A percentile compares a stretch with the other conserved stretches of the same genome.
These are phyloP conservation scores for Raphanus sativus DNA, from an alignment of 345 rosid species.

Conservation along the genomic window DNA sequence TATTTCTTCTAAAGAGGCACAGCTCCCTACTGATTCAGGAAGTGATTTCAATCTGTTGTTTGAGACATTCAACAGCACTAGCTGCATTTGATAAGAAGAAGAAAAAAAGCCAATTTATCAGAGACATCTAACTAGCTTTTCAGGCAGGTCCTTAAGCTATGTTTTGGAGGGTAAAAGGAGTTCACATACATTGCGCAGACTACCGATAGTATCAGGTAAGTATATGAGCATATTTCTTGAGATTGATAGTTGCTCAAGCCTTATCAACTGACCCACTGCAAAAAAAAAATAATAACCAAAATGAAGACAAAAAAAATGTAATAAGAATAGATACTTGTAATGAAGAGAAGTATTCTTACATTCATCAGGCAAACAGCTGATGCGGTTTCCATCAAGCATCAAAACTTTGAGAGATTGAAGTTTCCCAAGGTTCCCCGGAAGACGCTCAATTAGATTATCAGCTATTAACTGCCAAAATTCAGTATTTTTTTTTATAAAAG, in stretches of 20 bases:
- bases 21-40: constrained; percentile 97
- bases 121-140: background rate
- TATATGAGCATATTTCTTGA: constrained; percentile 62
- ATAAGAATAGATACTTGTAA: constrained; percentile 7
- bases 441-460: constrained; percentile 63
- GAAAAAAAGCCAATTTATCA: background rate
- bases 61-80: constrained; percentile 82
- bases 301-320: background rate
- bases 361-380: constrained; percentile 88
- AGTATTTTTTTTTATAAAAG: background rate
- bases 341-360: constrained; percentile 55
- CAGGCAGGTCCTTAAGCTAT: constrained; percentile 12
- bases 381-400: constrained; percentile 81
- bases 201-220: constrained; percentile 95
- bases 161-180: background rate
- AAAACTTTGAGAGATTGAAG: constrained; percentile 82
- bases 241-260: constrained; percentile 82
- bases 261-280: constrained; percentile 90
- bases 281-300: background rate
- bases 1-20: constrained; percentile 89
- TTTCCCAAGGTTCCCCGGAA: constrained; percentile 81
- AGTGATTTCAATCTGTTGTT: constrained; percentile 80
- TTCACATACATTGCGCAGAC: constrained; percentile 82
- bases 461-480: constrained; percentile 57
- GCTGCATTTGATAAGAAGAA: constrained; percentile 48